Evolutionary conservation across 202 grass and related monocot species (phyloP), one percentile per base, ranked within the genome.

Genomic region (Elaeis oleifera): DNA sequence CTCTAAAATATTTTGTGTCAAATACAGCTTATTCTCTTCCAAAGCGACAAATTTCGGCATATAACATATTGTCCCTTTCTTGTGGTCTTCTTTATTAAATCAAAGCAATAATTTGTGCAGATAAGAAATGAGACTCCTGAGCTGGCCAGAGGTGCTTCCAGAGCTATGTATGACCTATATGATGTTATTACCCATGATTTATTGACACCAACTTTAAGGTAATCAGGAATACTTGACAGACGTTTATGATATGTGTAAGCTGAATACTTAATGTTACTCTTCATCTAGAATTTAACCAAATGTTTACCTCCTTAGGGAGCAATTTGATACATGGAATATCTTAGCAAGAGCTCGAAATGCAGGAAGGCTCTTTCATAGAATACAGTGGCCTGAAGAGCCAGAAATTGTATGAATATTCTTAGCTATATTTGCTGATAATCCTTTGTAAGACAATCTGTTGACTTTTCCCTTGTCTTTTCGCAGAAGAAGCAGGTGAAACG

Each of bases 401-500:
- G 87, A 89, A 86, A 84, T 81, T 79, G 92, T 97, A 89, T 59
- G 72, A 52, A 21, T 29, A 49, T 36, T 32, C 54, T 3, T 63
- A 55, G 14, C 27, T 13, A 4, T n/a, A 16, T 16, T 29, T 28
- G 28, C 53, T 31, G 23, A 31, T 17, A 5, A 60, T 29, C 6
- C 36, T 2, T 69, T 53, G 6, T 32, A 77, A 48, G 23, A 78
- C 78, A 24, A 48, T 63, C 50, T 6, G 2, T 66, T 66, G 18
- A 8, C 53, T n/a, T 29, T 52, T 28, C 54, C 21, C 26, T 51
- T 74, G 9, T 71, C 60, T 65, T 28, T 60, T 75, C 81, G 26
- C 75, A 97, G 92, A 86, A 77, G 68, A 84, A 92, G 62, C 84
- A 91, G 49, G 88, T 97, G 73, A 92, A 89, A 75, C 87, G 92